These are phyloP conservation scores for Cyberlindnera americana DNA, from an alignment of 805 yeast species.

Conservation along the genomic window DNA sequence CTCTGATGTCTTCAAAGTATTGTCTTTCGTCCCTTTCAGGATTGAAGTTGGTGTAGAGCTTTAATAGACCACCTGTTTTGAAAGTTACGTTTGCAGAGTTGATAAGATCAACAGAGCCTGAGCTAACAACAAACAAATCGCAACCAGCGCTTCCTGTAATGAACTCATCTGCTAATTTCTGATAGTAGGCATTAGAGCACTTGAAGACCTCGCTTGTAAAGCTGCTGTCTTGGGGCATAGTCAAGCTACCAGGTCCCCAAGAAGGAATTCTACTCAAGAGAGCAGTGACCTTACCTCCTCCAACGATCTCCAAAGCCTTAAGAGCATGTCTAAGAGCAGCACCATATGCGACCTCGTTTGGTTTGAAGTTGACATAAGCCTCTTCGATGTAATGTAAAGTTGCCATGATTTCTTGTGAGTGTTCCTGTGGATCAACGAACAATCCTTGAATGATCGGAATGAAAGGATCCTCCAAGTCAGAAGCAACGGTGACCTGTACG, in stretches of 20 bases:
- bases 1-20: slow-evolving; percentile 57
- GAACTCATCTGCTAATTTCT: slow-evolving; percentile 53
- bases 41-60: slow-evolving; percentile 63
- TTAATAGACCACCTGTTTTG: slow-evolving; percentile 68
- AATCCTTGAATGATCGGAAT: slow-evolving; percentile 77
- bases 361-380: slow-evolving; percentile 35
- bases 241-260: slow-evolving; percentile 72
- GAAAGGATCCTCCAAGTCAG: slow-evolving; percentile 75
- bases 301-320: slow-evolving; percentile 55
- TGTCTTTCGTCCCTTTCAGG: slow-evolving; percentile 66
- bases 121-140: slow-evolving; percentile 69
- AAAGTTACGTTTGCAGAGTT: slow-evolving; percentile 63
- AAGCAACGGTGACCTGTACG: slow-evolving; percentile 55
- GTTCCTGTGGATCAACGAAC: slow-evolving; percentile 74
- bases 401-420: slow-evolving; percentile 59
- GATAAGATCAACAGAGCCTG: slow-evolving; percentile 65
- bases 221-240: slow-evolving; percentile 32
- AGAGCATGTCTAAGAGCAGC: slow-evolving; percentile 71
- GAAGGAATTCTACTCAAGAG: slow-evolving; percentile 69
- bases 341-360: slow-evolving; percentile 67
- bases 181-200: slow-evolving; percentile 61
- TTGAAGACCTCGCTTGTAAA: slow-evolving; percentile 47
- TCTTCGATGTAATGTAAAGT: slow-evolving; percentile 61
- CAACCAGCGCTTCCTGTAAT: slow-evolving; percentile 62
- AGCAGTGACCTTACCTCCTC: slow-evolving; percentile 82